These are phyloP conservation scores for Suhomyces vadensis DNA, from an alignment of 805 yeast genomes.

Conservation along the genomic window DNA sequence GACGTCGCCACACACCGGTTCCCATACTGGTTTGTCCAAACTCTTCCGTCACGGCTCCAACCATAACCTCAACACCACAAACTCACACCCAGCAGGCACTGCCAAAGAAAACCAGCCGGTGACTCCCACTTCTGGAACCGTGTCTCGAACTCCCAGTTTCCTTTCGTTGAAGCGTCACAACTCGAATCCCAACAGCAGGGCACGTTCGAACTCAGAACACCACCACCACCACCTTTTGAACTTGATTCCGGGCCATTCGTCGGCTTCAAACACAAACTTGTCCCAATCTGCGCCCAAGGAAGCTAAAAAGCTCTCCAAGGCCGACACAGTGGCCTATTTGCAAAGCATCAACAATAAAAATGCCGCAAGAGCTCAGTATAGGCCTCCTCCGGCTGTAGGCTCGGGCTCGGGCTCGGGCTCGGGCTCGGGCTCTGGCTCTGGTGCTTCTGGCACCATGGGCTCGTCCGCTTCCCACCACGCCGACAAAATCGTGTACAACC, in stretches of 20 bases:
- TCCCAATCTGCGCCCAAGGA: slow-evolving; percentile 13
- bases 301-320: slow-evolving; percentile 19
- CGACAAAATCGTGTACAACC: slow-evolving; percentile 60
- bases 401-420: slow-evolving; percentile 1
- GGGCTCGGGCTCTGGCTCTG: not conserved
- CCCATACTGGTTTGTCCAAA: slow-evolving; percentile 19
- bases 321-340: slow-evolving; percentile 41
- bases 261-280: slow-evolving; percentile 7
- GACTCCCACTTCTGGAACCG: not conserved
- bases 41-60: slow-evolving; percentile 21
- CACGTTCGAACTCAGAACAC: slow-evolving; percentile 8
- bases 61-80: slow-evolving; percentile 10
- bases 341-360: slow-evolving; percentile 33
- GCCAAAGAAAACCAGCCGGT: not conserved
- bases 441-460: slow-evolving; percentile 4
- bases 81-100: not conserved
- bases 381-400: slow-evolving; percentile 12
- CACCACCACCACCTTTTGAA: slow-evolving; percentile 6
- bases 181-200: slow-evolving; percentile 8
- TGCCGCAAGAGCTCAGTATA: slow-evolving; percentile 19
- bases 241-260: slow-evolving; percentile 1
- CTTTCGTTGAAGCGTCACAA: slow-evolving; percentile 13
- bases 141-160: slow-evolving; percentile 11
- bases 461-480: slow-evolving; percentile 2
- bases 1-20: slow-evolving; percentile 12